Conservation (phyloP, 169 alveolate species). For the Plasmodium cynomolgi region DNA sequence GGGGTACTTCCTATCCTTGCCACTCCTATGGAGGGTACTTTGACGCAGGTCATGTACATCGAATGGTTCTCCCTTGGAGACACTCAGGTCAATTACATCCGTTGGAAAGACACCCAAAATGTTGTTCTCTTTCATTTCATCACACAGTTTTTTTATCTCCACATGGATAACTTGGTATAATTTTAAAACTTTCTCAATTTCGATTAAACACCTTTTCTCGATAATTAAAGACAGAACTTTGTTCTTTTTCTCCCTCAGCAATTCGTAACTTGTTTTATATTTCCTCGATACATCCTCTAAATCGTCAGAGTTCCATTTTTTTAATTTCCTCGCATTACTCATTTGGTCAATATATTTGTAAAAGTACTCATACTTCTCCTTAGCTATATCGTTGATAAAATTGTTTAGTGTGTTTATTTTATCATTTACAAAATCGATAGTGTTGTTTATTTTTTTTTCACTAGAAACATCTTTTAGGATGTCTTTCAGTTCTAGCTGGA, state of each 20-base stretch:
- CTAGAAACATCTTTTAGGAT: constrained; percentile 24
- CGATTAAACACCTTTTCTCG: constrained; percentile 59
- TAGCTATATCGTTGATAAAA: constrained; percentile 52
- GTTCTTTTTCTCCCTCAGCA: constrained; percentile 8
- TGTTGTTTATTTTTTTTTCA: constrained; percentile 49
- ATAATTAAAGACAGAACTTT: constrained; percentile 24
- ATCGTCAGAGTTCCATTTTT: constrained; percentile 14
- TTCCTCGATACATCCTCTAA: constrained; percentile 5
- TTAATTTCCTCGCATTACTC: constrained; percentile 8
- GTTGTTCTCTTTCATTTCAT: constrained; percentile 15
- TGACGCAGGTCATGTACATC: background rate
- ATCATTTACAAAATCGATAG: constrained; percentile 40
- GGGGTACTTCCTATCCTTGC: background rate
- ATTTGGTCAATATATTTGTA: constrained; percentile 46
- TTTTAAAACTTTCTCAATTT: constrained; percentile 44
- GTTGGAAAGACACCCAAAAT: background rate
- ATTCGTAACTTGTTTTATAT: constrained; percentile 25
- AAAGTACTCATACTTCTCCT: constrained; percentile 63
- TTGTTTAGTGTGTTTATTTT: constrained; percentile 31
- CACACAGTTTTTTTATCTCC: constrained; percentile 23
- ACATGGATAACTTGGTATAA: constrained; percentile 22
- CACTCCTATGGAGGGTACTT: background rate
- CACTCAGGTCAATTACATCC: background rate
- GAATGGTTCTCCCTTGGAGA: background rate
- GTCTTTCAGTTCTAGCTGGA: constrained; percentile 23